Base-by-base conservation (phyloP, 768 basidiomycete species). In the Lyophyllum semitale region DNA sequence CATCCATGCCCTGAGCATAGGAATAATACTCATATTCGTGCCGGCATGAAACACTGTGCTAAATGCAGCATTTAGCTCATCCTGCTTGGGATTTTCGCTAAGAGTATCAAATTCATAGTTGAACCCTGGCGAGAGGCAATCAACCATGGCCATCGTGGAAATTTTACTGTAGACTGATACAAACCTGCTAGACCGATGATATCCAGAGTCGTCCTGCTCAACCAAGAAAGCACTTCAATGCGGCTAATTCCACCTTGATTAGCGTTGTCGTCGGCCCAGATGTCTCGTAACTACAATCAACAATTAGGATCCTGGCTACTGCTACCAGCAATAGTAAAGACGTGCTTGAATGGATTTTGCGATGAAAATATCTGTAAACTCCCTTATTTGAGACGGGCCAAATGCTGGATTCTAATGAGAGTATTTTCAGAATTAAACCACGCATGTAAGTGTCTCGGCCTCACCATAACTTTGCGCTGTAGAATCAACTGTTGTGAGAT, bases 111-210 rank as follows among this genome's bases (percentile, higher is more conserved):
- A 66, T 2, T 54, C 53, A 46, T 71, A 70, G 55, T 65, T 68
- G 59, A 69, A 72, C 8, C 66, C 68, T 71, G 2, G 8, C 22
- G 23, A 48, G 27, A 18, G 26, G 20, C 37, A 26, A 58, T 20
- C 68, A 61, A 5, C 15, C 80, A 71, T 8, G 77, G 15, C 32
- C 22, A 46, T 27, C 1, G 5, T n/a, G 22, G 2, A 18, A 12
- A 33, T 66, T 37, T 73, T 63, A 63, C 79, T n/a, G 1, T 13
- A 35, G n/a, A 79, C 11, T 66, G n/a, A 63, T 77, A 81, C 61
- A 69, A 74, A 60, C 87, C 84, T 72, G 75, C 86, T 33, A 88
- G 73, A 9, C 89, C 89, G 48, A 94, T 91, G 51, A 89, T 81
- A 58, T 93, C 91, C 8, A 93, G 73, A 3, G 89, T 91, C 47